Conservation (phyloP, 2,329 filamentous ascomycete genomes). For the Colletotrichum sp. region DNA sequence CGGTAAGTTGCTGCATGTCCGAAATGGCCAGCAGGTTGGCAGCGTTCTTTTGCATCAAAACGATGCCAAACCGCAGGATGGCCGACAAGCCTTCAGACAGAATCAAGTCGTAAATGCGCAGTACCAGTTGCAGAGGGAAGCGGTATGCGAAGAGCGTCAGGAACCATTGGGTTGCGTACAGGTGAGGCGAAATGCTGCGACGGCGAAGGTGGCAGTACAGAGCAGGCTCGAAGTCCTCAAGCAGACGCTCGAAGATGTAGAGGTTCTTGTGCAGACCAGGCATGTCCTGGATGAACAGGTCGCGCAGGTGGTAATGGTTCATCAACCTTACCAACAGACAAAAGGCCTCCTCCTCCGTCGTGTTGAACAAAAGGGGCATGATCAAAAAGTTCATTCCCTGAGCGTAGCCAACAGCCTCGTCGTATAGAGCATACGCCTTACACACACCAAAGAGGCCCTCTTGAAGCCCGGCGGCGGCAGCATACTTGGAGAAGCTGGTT, state of each 20-base stretch:
- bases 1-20: conserved; percentile 89
- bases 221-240: conserved; percentile 93
- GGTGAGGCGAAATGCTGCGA: conserved; percentile 83
- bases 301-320: conserved; percentile 93
- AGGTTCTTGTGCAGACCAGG: conserved; percentile 91
- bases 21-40: conserved; percentile 79
- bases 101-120: conserved; percentile 95
- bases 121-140: conserved; percentile 93
- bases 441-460: conserved; percentile 94
- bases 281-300: conserved; percentile 96
- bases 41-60: conserved; percentile 95
- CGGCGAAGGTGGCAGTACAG: conserved; percentile 93
- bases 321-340: conserved; percentile 91
- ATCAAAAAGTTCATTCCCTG: conserved; percentile 99
- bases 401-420: conserved; percentile 93
- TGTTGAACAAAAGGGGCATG: conserved; percentile 97
- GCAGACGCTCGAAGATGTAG: conserved; percentile 91
- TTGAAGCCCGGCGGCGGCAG: conserved; percentile 87
- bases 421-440: conserved; percentile 96
- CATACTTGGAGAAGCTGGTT: conserved; percentile 96
- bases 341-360: conserved; percentile 97
- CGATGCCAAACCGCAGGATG: conserved; percentile 92
- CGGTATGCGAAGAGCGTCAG: conserved; percentile 98
- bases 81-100: conserved; percentile 92
- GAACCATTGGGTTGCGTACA: conserved; percentile 99